Conservation (phyloP, 129 eudicot species). For the Arctium lappa region DNA sequence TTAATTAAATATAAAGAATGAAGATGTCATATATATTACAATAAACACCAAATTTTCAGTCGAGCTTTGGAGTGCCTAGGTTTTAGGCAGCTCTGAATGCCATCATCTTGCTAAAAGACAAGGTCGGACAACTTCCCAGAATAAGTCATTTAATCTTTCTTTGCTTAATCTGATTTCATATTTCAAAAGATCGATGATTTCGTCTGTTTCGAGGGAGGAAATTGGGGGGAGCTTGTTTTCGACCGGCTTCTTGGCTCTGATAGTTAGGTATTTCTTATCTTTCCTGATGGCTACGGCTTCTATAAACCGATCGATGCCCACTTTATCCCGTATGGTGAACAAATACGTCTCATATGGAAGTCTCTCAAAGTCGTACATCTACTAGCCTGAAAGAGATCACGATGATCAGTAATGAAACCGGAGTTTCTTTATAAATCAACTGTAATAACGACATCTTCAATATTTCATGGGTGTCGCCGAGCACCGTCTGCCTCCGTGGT, state of each 20-base stretch:
- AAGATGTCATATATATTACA: background rate
- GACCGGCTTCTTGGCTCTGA: background rate
- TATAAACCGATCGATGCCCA: constrained; percentile 31
- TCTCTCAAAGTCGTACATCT: constrained; percentile 34
- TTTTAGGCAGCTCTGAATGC: constrained; percentile 42
- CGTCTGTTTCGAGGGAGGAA: constrained; percentile 33
- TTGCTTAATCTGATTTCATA: constrained; percentile 37
- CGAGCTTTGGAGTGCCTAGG: background rate
- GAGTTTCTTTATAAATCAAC: background rate
- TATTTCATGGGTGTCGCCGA: constrained; percentile 71
- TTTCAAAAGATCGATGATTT: constrained; percentile 30
- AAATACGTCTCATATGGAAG: constrained; percentile 30
- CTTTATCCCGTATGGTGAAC: constrained; percentile 22
- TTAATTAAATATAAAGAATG: too few species aligned
- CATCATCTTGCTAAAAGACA: constrained; percentile 46
- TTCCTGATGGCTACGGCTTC: constrained; percentile 40
- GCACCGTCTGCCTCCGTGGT: constrained; percentile 64
- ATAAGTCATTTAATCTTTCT: constrained; percentile 35
- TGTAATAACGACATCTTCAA: background rate
- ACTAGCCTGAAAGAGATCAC: constrained; percentile 23
- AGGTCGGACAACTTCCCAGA: constrained; percentile 54
- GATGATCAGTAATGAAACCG: background rate
- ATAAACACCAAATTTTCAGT: constrained; percentile 34
- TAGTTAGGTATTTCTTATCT: constrained; percentile 32
- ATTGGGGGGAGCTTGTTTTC: background rate